Conservation (phyloP, 2,329 filamentous ascomycete species). For the Penicillium janthinellum region DNA sequence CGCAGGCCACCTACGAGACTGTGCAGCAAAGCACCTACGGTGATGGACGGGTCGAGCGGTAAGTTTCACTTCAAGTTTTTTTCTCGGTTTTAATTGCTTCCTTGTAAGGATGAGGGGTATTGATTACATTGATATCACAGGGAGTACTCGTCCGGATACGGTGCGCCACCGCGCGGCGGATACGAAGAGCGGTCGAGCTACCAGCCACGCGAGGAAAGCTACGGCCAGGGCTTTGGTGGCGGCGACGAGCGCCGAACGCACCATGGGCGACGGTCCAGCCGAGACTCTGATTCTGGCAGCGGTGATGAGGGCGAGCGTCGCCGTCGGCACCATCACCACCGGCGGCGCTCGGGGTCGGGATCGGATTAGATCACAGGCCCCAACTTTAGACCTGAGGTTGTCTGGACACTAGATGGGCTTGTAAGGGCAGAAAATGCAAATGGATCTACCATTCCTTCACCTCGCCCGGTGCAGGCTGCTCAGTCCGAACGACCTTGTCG, state of each 20-base stretch:
- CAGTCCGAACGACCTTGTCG: constrained; percentile 65
- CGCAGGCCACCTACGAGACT: constrained; percentile 15
- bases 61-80: constrained; percentile 13
- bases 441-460: constrained; percentile 47
- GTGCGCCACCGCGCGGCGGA: constrained; percentile 14
- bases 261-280: constrained; percentile 25
- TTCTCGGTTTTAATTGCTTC: not conserved
- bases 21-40: constrained; percentile 15
- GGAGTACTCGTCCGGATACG: constrained; percentile 24
- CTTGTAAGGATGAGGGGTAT: constrained; percentile 8
- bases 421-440: not conserved
- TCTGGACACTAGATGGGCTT: not conserved
- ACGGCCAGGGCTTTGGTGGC: constrained; percentile 16
- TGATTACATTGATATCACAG: constrained; percentile 19
- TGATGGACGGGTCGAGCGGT: constrained; percentile 24
- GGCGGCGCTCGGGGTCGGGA: constrained; percentile 24
- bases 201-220: constrained; percentile 18
- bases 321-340: constrained; percentile 22
- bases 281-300: constrained; percentile 26
- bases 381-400: not conserved
- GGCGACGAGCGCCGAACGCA: constrained; percentile 26
- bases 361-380: constrained; percentile 16
- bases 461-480: constrained; percentile 53
- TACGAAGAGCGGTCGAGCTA: constrained; percentile 20
- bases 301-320: constrained; percentile 22